These are phyloP conservation scores for Penicillium pancosmium DNA, from an alignment of 495 filamentous ascomycete genomes.

Conservation along the genomic window DNA sequence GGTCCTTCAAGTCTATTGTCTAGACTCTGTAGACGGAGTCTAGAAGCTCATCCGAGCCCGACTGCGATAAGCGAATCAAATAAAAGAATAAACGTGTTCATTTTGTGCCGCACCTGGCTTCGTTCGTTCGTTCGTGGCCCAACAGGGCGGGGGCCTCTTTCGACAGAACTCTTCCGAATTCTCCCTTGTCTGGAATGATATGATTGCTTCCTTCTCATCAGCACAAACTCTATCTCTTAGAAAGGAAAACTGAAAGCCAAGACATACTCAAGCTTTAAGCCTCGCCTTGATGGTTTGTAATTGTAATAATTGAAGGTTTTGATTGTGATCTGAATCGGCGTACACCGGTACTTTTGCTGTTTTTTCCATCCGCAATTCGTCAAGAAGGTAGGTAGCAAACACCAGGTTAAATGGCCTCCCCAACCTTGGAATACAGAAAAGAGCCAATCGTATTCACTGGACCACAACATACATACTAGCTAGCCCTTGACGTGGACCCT, in stretches of 20 bases:
- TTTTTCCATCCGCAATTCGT: neutral
- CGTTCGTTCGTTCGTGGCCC: neutral
- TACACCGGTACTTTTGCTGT: neutral
- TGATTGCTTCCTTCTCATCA: neutral
- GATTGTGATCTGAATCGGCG: neutral
- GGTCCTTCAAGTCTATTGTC: conserved; percentile 6
- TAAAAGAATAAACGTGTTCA: neutral
- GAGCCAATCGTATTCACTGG: neutral
- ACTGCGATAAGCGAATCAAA: neutral
- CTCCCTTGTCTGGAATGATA: neutral
- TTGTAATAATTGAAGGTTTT: neutral
- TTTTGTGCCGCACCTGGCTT: neutral
- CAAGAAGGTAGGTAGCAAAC: neutral
- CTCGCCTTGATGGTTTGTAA: neutral
- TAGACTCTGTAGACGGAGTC: neutral
- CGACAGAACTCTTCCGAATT: neutral
- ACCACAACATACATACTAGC: neutral
- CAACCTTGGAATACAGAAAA: neutral
- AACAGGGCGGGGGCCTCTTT: neutral
- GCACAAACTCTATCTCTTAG: neutral
- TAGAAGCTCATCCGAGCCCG: neutral
- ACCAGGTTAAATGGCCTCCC: neutral
- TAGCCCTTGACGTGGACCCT: neutral
- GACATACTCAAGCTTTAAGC: neutral
- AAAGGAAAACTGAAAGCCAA: neutral